phyloP scores from a whole-genome alignment of 176 grass and related monocot species.

The Eremochloa ophiuroides region DNA sequence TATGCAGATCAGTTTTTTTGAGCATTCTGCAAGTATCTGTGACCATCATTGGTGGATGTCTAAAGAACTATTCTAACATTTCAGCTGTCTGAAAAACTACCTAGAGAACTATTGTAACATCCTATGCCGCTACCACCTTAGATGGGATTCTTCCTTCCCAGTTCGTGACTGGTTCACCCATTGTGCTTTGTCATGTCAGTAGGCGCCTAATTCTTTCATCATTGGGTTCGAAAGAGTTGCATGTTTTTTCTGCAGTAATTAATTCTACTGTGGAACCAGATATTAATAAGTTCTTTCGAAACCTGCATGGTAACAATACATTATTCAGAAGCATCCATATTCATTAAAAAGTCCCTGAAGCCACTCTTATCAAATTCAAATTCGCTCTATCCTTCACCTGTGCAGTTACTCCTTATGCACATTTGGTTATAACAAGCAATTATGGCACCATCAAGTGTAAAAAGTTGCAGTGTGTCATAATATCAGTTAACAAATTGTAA shows the following conservation, averaged over 20 bases:
- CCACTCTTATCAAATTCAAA: background rate
- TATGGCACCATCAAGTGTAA: conserved; percentile 3
- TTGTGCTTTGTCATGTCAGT: background rate
- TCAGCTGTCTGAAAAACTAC: background rate
- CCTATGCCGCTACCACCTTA: background rate
- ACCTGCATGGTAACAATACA: background rate
- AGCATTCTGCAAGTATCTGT: background rate
- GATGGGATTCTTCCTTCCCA: background rate
- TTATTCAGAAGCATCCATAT: background rate
- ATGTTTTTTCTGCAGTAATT: background rate
- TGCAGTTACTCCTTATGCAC: background rate
- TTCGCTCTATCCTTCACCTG: background rate
- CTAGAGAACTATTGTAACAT: background rate
- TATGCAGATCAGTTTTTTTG: conserved; percentile 15
- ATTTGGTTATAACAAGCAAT: background rate
- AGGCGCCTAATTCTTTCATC: background rate
- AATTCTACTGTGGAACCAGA: background rate
- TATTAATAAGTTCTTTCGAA: background rate
- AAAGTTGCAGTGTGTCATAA: background rate
- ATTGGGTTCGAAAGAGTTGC: background rate
- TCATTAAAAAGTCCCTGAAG: background rate
- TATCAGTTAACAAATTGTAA: background rate
- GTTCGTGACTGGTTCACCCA: conserved; percentile 19
- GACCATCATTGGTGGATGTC: background rate
- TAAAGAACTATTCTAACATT: background rate